Conservation (phyloP, 768 basidiomycete genomes). For the Lactifluus piperatus region DNA sequence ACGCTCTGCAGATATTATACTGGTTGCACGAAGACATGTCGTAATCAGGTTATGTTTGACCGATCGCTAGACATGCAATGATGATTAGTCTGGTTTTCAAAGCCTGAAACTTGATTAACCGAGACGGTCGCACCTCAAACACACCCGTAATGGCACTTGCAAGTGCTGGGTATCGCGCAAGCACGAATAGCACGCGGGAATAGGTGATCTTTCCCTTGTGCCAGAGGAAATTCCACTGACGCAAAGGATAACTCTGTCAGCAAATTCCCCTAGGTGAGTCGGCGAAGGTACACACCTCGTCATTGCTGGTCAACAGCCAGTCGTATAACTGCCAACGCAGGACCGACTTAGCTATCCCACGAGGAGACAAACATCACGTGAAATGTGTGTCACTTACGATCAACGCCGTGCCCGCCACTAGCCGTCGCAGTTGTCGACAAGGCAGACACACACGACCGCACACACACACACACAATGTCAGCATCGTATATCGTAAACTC, state of each 20-base stretch:
- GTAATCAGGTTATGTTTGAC: neutral
- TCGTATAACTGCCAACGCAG: conserved; percentile 4
- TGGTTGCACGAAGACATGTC: neutral
- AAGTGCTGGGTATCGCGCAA: conserved; percentile 12
- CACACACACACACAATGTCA: neutral
- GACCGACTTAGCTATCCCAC: neutral
- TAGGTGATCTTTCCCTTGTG: neutral
- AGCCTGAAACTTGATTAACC: neutral
- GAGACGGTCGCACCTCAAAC: neutral
- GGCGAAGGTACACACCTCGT: conserved; percentile 7
- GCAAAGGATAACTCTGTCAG: neutral
- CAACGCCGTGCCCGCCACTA: conserved; percentile 3
- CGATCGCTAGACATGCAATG: neutral
- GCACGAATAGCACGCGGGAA: neutral
- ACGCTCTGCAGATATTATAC: conserved; percentile 6
- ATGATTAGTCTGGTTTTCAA: neutral
- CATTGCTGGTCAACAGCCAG: conserved; percentile 2
- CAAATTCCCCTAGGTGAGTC: neutral
- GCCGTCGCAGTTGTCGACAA: neutral
- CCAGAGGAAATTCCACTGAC: conserved; percentile 8
- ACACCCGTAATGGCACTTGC: neutral
- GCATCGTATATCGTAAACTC: neutral
- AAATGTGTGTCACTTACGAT: neutral
- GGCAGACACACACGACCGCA: too few relatives aligned
- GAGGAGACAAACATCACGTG: too few relatives aligned